phyloP scores from a whole-genome alignment of 1,139 yeast species.

The Nakaseomyces glabratus region DNA sequence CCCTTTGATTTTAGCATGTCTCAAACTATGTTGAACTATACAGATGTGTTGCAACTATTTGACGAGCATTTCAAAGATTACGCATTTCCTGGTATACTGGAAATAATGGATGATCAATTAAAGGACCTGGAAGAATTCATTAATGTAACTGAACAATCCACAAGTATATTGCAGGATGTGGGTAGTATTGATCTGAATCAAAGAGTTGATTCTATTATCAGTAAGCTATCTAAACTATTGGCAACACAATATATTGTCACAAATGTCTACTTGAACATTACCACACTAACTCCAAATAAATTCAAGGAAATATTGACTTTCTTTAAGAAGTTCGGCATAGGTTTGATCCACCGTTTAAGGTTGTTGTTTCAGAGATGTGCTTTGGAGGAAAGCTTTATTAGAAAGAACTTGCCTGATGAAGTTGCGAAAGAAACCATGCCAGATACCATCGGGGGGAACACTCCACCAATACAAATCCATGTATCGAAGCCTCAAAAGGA shows the following conservation, averaged over 20 bases:
- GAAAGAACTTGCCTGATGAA: constrained; percentile 39
- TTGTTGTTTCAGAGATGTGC: constrained; percentile 41
- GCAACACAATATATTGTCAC: constrained; percentile 41
- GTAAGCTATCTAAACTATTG: constrained; percentile 33
- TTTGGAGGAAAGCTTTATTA: constrained; percentile 48
- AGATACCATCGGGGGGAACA: constrained; percentile 20
- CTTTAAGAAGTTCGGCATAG: constrained; percentile 36
- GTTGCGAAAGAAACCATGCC: constrained; percentile 41
- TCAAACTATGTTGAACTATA: constrained; percentile 43
- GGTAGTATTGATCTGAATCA: constrained; percentile 15
- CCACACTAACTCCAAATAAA: constrained; percentile 42
- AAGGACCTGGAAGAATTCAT: constrained; percentile 34
- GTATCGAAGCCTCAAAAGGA: constrained; percentile 25
- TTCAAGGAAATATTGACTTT: constrained; percentile 39
- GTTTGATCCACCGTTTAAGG: constrained; percentile 35
- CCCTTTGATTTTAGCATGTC: constrained; percentile 57
- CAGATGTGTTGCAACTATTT: constrained; percentile 45
- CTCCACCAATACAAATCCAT: constrained; percentile 33
- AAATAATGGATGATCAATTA: constrained; percentile 29
- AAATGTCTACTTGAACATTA: constrained; percentile 47
- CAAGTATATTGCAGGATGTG: constrained; percentile 34
- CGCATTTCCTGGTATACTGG: constrained; percentile 35
- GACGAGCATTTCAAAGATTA: constrained; percentile 49
- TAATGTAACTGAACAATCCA: constrained; percentile 21
- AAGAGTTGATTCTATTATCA: constrained; percentile 27